Conservation (phyloP, 306 rosid species). For the Urtica urens region DNA sequence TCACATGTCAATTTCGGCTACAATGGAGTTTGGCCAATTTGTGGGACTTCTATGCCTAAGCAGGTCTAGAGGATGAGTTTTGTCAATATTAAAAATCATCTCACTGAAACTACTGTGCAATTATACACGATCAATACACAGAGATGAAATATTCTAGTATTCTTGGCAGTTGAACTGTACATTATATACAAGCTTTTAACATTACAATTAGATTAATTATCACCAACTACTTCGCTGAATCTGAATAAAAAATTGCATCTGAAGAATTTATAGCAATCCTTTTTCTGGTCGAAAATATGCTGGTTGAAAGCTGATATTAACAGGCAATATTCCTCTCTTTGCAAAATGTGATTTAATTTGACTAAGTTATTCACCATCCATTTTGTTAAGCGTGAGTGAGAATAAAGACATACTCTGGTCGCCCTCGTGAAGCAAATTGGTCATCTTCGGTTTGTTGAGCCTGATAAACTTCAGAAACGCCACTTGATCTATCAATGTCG, state of each 20-base stretch:
- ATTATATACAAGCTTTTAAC: too few relatives aligned
- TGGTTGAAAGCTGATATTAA: neutral
- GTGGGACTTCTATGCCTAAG: neutral
- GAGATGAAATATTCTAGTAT: too few relatives aligned
- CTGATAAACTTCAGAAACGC: constrained; percentile 38
- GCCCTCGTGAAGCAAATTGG: constrained; percentile 19
- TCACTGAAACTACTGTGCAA: too few relatives aligned
- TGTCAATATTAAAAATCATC: too few relatives aligned
- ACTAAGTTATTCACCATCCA: constrained; percentile 4
- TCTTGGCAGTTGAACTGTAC: too few relatives aligned
- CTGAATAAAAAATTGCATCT: too few relatives aligned
- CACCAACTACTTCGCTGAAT: too few relatives aligned
- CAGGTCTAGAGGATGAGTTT: neutral
- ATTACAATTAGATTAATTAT: too few relatives aligned
- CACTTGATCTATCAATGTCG: constrained; percentile 22
- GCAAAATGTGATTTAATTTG: neutral
- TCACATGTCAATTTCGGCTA: neutral
- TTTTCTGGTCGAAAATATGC: too few relatives aligned
- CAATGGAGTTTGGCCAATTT: neutral
- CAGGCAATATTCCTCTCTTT: neutral
- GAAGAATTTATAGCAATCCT: too few relatives aligned
- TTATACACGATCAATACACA: too few relatives aligned
- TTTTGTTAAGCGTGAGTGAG: constrained; percentile 4
- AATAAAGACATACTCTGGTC: constrained; percentile 39
- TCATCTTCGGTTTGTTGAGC: constrained; percentile 24